A percentile compares a stretch with the other conserved stretches of the same genome.
Evolutionary conservation across 2,329 filamentous ascomycete genomes (phyloP).

Genomic region (Graphilbum fragrans): DNA sequence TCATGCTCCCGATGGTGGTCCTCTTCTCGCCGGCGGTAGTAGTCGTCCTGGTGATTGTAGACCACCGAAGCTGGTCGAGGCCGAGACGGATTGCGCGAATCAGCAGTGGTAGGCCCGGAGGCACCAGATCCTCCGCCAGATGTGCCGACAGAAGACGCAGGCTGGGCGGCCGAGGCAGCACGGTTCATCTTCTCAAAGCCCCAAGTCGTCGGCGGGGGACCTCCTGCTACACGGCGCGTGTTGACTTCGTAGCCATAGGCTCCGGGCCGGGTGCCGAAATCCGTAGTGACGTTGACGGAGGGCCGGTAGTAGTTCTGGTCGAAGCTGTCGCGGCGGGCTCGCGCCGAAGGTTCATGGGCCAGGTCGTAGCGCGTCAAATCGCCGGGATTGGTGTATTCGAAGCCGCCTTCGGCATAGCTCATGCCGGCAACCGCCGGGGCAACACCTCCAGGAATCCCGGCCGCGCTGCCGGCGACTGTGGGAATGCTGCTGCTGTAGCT

Average conservation of each 20-base stretch:
- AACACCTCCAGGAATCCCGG: too few species aligned
- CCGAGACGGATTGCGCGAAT: slow-evolving; percentile 8
- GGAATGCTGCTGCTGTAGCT: background rate
- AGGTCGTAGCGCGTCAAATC: slow-evolving; percentile 51
- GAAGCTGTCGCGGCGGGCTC: slow-evolving; percentile 39
- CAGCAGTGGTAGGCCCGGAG: slow-evolving; percentile 8
- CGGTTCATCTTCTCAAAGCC: slow-evolving; percentile 58
- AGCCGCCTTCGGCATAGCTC: slow-evolving; percentile 47
- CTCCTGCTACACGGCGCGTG: slow-evolving; percentile 15
- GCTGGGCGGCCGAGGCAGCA: background rate
- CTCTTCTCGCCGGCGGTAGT: slow-evolving; percentile 36
- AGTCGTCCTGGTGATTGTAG: slow-evolving; percentile 30
- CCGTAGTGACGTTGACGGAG: slow-evolving; percentile 38
- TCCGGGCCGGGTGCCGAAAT: slow-evolving; percentile 27
- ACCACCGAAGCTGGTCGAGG: slow-evolving; percentile 19
- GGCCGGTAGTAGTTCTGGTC: slow-evolving; percentile 44
- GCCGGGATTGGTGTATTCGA: slow-evolving; percentile 51
- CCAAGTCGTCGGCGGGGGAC: slow-evolving; percentile 56
- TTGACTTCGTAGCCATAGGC: slow-evolving; percentile 20
- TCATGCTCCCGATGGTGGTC: slow-evolving; percentile 22
- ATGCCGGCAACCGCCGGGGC: slow-evolving; percentile 13
- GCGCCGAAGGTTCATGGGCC: slow-evolving; percentile 32
- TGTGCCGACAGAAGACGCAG: slow-evolving; percentile 14
- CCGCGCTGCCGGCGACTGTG: too few species aligned
- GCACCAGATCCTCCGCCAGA: slow-evolving; percentile 10